phyloP scores from a whole-genome alignment of 2,329 filamentous ascomycete species.

The Escovopsis sp. region DNA sequence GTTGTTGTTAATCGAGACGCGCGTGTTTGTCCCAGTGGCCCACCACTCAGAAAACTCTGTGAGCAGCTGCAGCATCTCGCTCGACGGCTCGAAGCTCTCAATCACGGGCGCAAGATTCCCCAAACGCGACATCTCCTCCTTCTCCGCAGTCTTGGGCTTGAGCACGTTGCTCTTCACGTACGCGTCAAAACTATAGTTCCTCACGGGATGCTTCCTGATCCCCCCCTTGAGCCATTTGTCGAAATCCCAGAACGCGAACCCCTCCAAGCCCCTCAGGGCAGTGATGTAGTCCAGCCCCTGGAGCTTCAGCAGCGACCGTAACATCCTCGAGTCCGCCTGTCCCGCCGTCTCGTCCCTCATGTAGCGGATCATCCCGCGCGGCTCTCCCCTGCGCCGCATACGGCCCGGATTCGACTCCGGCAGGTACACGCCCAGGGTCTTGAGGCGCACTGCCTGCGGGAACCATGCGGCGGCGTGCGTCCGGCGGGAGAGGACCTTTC shows the following conservation, averaged over 20 bases:
- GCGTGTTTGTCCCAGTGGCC: no score
- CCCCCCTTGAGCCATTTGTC: slow-evolving; percentile 11
- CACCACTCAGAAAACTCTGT: background rate
- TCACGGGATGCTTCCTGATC: slow-evolving; percentile 6
- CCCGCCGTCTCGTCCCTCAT: slow-evolving; percentile 14
- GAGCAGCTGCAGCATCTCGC: slow-evolving; percentile 5
- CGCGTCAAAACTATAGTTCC: slow-evolving; percentile 16
- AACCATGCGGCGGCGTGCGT: slow-evolving; percentile 22
- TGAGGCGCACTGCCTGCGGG: slow-evolving; percentile 21
- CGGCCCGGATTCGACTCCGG: slow-evolving; percentile 18
- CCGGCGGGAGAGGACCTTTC: slow-evolving; percentile 21
- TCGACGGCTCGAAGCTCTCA: slow-evolving; percentile 1
- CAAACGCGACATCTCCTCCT: slow-evolving; percentile 7
- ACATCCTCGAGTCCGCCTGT: slow-evolving; percentile 25
- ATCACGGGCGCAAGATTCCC: slow-evolving; percentile 10
- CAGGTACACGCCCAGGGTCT: slow-evolving; percentile 24
- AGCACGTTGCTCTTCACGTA: slow-evolving; percentile 13
- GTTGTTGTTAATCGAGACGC: no score
- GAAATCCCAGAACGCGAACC: slow-evolving; percentile 27
- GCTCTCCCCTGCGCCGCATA: slow-evolving; percentile 24
- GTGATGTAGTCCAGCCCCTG: slow-evolving; percentile 30
- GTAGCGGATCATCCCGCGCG: slow-evolving; percentile 7
- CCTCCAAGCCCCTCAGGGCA: slow-evolving; percentile 26
- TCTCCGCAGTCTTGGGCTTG: slow-evolving; percentile 6
- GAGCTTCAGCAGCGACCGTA: slow-evolving; percentile 22